Evolutionary conservation across 768 basidiomycete species (phyloP), one percentile per base, ranked within the genome.

Genomic region (Dioszegia hungarica): DNA sequence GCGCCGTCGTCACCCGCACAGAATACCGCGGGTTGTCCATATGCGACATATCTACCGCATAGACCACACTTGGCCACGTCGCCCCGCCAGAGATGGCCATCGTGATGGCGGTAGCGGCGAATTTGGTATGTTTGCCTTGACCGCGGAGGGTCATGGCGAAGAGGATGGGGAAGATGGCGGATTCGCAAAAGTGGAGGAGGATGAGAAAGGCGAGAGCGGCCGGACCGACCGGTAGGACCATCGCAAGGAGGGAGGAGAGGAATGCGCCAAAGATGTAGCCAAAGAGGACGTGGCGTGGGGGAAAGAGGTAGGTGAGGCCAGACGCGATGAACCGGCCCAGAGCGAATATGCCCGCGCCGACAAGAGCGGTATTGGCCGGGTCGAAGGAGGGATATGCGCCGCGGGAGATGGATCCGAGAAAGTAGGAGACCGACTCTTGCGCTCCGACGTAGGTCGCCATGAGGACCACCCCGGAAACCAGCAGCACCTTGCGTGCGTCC

Each of bases 121-220:
- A 57, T 52, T 71, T 71, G 3, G 68, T 70, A 48, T 67, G 59
- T 56, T 56, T 51, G 2, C 74, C 74, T 45, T 72, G 68, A 24
- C 59, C 59, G 2, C 74, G 62, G 1, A 73, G 52, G 12, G 54
- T 59, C 48, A 75, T 70, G 29, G 74, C 72, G 65, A 68, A 73
- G 10, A 75, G 17, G 6, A 64, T 59, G 1, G 74, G 74, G 57
- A 75, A 73, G 34, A 75, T 70, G 28, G 72, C 57, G 0, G 64
- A 58, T 50, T 75, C 67, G 59, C 72, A 73, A 54, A 75, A 66
- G 14, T 58, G 47, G 51, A 57, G 27, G 5, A 75, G 47, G 34
- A 73, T 54, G 22, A 73, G 60, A 15, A 61, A 54, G 3, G 61
- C 59, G n/a, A 68, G 37, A 0, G 67, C 43, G 0, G 43, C 57